Evolutionary conservation across 2,329 filamentous ascomycete genomes (phyloP).

Genomic region (Aspergillus glaucus): DNA sequence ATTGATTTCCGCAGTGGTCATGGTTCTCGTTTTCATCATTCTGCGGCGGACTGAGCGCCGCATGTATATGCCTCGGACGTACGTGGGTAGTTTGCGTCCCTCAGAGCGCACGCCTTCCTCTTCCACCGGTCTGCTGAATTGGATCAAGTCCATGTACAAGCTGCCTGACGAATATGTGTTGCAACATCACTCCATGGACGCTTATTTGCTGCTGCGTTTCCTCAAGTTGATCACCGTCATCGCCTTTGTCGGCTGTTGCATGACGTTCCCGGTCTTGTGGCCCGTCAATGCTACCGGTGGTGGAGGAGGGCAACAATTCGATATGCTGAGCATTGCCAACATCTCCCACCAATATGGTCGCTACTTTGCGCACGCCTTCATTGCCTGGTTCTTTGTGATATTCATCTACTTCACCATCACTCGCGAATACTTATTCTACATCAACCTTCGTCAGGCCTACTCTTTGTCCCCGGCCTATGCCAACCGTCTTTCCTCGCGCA

Average conservation of each 20-base stretch:
- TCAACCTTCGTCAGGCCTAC: constrained; percentile 90
- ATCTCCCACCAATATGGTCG: constrained; percentile 55
- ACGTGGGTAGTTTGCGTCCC: constrained; percentile 47
- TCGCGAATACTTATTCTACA: constrained; percentile 82
- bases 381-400: constrained; percentile 74
- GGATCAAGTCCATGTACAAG: constrained; percentile 61
- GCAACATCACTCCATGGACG: constrained; percentile 86
- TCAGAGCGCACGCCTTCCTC: constrained; percentile 53
- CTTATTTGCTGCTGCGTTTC: constrained; percentile 84
- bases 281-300: constrained; percentile 83
- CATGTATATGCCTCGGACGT: constrained; percentile 52
- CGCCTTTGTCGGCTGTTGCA: constrained; percentile 72
- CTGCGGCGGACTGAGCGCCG: constrained; percentile 45
- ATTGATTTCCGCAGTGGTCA: constrained; percentile 37
- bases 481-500: constrained; percentile 79
- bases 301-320: constrained; percentile 57
- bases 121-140: constrained; percentile 58
- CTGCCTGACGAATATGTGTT: constrained; percentile 71
- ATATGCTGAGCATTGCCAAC: constrained; percentile 75
- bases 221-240: constrained; percentile 71
- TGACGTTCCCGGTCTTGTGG: constrained; percentile 85
- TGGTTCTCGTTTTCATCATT: constrained; percentile 46
- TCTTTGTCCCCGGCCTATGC: constrained; percentile 78
- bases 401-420: constrained; percentile 87
- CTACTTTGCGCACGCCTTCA: constrained; percentile 74